Conservation (phyloP, 2,329 filamentous ascomycete genomes). For the Alternaria incomplexa region DNA sequence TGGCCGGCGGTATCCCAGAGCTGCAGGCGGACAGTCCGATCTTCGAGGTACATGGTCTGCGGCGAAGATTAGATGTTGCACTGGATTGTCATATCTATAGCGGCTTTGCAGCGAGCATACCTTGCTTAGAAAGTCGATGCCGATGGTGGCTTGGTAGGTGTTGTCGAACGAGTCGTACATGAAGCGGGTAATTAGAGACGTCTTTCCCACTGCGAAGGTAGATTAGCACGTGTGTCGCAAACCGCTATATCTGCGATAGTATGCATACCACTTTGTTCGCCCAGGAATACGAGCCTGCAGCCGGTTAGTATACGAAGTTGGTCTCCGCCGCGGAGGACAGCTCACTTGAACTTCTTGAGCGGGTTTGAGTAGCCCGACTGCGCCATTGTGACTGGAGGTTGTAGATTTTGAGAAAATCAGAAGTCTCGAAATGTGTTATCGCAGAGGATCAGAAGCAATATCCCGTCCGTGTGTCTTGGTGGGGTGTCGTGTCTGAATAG, state of each 20-base stretch:
- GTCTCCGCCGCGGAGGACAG: constrained; percentile 13
- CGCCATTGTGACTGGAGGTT: constrained; percentile 69
- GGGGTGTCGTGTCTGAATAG: constrained; percentile 28
- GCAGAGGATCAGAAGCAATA: constrained; percentile 1
- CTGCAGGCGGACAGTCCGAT: constrained; percentile 95
- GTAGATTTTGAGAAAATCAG: background rate
- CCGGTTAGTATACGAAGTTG: constrained; percentile 29
- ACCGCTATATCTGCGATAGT: background rate
- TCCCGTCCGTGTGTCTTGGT: constrained; percentile 10
- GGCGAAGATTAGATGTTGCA: constrained; percentile 9
- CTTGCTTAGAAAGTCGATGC: constrained; percentile 99
- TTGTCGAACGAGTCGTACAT: constrained; percentile 99
- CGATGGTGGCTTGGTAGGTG: constrained; percentile 99
- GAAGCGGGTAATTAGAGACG: constrained; percentile 96
- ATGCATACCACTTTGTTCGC: constrained; percentile 93
- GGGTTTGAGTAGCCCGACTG: constrained; percentile 92
- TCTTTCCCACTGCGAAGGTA: constrained; percentile 81
- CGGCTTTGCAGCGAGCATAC: constrained; percentile 53
- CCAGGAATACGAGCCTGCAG: constrained; percentile 88
- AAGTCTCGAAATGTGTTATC: background rate
- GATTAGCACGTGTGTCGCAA: constrained; percentile 20
- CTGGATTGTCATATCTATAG: background rate
- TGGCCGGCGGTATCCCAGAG: constrained; percentile 99
- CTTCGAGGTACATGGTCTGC: constrained; percentile 98
- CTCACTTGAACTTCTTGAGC: constrained; percentile 99